These are phyloP conservation scores for Gentiana macrophylla DNA, from an alignment of 257 asterid genomes.

Conservation along the genomic window DNA sequence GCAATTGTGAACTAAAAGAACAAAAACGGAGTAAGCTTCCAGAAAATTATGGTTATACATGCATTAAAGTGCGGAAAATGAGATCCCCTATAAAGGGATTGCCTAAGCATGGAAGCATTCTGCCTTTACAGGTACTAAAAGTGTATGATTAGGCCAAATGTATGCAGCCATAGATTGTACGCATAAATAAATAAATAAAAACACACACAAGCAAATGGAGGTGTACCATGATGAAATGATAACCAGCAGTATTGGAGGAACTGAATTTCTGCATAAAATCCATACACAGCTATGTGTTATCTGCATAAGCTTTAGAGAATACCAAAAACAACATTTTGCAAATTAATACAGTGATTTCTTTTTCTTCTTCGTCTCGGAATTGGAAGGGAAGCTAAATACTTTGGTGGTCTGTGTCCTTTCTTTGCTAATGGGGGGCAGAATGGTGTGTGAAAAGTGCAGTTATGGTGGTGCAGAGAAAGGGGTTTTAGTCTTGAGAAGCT, in stretches of 20 bases:
- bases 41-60: too few species aligned
- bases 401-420: too few species aligned
- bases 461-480: too few species aligned
- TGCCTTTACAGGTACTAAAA: not conserved
- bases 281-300: slow-evolving; percentile 6
- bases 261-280: slow-evolving; percentile 13
- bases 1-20: not conserved
- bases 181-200: not conserved
- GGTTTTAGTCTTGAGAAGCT: too few species aligned
- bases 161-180: not conserved
- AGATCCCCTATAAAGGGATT: not conserved
- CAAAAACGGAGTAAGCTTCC: not conserved
- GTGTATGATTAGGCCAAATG: not conserved
- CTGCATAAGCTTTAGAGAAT: not conserved
- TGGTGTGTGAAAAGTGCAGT: too few species aligned
- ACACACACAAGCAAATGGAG: not conserved
- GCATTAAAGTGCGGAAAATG: not conserved
- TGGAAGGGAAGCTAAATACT: too few species aligned
- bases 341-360: not conserved
- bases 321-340: slow-evolving; percentile 3
- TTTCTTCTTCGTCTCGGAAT: not conserved
- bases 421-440: too few species aligned
- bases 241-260: slow-evolving; percentile 11
- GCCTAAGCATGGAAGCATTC: not conserved
- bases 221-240: slow-evolving; percentile 25